Base-by-base conservation (phyloP, 495 filamentous ascomycete genomes). In the Trichoderma reesei region DNA sequence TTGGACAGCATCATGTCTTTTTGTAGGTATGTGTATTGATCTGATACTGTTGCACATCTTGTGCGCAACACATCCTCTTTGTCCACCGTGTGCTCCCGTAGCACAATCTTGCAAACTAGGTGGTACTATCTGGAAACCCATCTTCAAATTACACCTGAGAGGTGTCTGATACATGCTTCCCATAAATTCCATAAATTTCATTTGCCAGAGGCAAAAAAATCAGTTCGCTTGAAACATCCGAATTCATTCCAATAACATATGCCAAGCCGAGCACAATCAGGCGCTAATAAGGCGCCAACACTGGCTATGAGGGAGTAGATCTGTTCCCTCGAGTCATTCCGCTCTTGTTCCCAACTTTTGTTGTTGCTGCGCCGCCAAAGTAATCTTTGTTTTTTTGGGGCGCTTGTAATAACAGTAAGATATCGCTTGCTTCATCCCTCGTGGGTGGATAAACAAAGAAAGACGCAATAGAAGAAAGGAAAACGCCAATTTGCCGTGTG, bases 221-320 rank as follows among this genome's bases (percentile, higher is more conserved):
- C 51, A 62, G 41, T 33, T 48, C 42, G 63, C 61, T 44, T 16
- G 46, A 68, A n/a, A 5, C 36, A 34, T 56, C 26, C 51, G 34
- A 18, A 34, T 56, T 26, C 51, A 56, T 56, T 31, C 48, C 51
- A 56, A 10, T 56, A 31, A 13, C 3, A 36, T 13, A 56, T 56
- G 51, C 51, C 51, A 56, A 56, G 51, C 51, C 51, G 10, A 56
- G 31, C 5, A 26, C 26, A 26, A 16, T 14, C 7, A 56, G 51
- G 51, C 51, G 51, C 51, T 34, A 34, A 34, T 10, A 56, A 33
- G 26, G 26, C 51, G 51, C 51, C 51, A 31, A 36, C 34, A 20
- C 51, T 26, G 26, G 26, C 20, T 6, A 9, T 33, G 48, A 56
- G 51, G 3, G 18, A 54, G 26, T 13, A 56, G 6, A 33, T 9